phyloP scores from a whole-genome alignment of 2,329 filamentous ascomycete genomes.

The Cladosporium sp. region DNA sequence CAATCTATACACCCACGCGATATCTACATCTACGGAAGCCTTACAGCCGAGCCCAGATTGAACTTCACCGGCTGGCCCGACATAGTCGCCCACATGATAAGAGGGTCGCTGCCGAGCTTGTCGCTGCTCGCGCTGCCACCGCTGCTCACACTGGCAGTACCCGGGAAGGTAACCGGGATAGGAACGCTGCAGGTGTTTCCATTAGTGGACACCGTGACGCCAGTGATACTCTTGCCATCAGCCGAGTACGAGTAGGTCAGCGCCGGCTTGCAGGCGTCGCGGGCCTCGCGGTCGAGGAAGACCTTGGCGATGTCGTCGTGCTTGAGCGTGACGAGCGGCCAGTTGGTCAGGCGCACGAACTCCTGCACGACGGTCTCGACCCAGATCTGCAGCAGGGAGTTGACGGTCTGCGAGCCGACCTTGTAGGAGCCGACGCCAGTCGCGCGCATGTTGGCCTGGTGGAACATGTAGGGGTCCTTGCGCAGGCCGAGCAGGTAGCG shows the following conservation, averaged over 20 bases:
- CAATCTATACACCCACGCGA: too few relatives aligned
- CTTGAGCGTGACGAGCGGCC: conserved; percentile 51
- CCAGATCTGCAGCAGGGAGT: conserved; percentile 54
- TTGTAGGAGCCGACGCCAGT: conserved; percentile 42
- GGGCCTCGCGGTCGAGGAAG: conserved; percentile 49
- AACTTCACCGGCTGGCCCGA: conserved; percentile 31
- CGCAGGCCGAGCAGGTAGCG: conserved; percentile 52
- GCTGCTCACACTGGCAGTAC: conserved; percentile 32
- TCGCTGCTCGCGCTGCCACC: conserved; percentile 37
- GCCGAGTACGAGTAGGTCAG: conserved; percentile 41
- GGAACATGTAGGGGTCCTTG: conserved; percentile 57
- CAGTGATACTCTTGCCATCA: conserved; percentile 41
- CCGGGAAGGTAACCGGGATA: conserved; percentile 51
- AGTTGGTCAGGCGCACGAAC: conserved; percentile 47
- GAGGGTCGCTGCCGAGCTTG: conserved; percentile 44
- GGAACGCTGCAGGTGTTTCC: conserved; percentile 46
- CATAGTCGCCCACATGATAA: conserved; percentile 36
- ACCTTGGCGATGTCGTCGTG: conserved; percentile 49
- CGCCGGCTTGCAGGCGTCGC: conserved; percentile 46
- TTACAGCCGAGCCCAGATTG: conserved; percentile 22
- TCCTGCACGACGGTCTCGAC: conserved; percentile 49
- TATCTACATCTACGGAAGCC: conserved; percentile 10
- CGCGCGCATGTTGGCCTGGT: conserved; percentile 55
- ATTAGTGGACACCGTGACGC: conserved; percentile 43
- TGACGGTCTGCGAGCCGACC: conserved; percentile 42